A percentile compares a stretch with the other conserved stretches of the same genome.
Evolutionary conservation across 139 green algal species (phyloP).

Genomic region (Astrephomene gubernaculifera): DNA sequence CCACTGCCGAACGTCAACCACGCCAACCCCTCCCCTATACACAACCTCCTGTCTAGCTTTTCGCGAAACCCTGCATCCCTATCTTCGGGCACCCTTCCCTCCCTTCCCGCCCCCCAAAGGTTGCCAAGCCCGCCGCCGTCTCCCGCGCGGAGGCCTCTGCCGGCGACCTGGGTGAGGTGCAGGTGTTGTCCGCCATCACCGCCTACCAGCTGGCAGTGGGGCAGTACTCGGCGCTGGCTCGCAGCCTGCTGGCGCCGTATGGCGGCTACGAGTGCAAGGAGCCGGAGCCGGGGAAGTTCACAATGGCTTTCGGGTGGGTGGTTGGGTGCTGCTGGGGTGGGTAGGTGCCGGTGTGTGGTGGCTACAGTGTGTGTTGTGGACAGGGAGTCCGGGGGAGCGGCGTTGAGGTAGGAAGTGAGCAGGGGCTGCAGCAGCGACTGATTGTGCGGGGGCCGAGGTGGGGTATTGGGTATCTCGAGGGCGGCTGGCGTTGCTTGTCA

Average conservation of each 20-base stretch:
- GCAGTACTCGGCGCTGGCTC: conserved; percentile 58
- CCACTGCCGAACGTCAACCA: no score
- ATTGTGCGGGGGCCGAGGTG: no score
- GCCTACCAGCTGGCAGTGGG: conserved; percentile 69
- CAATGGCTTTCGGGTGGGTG: conserved; percentile 73
- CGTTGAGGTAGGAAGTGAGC: no score
- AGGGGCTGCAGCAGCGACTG: no score
- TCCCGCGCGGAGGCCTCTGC: conserved; percentile 58
- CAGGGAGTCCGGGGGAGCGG: not conserved
- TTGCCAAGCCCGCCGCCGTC: conserved; percentile 71
- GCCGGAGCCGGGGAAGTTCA: conserved; percentile 84
- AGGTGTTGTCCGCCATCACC: conserved; percentile 67
- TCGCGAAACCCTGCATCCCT: not conserved
- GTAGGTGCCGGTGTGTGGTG: no score
- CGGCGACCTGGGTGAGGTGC: conserved; percentile 51
- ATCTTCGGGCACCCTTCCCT: not conserved
- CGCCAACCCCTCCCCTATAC: no score
- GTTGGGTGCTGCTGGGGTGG: no score
- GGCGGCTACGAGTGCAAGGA: conserved; percentile 92
- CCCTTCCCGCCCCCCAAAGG: conserved; percentile 31
- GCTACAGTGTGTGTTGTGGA: no score
- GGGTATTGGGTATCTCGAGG: no score
- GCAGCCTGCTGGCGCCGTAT: conserved; percentile 72
- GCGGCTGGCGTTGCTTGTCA: no score
- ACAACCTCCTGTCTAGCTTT: no score